Conservation (phyloP, 305 asterid genomes). For the Fraxinus sp. region DNA sequence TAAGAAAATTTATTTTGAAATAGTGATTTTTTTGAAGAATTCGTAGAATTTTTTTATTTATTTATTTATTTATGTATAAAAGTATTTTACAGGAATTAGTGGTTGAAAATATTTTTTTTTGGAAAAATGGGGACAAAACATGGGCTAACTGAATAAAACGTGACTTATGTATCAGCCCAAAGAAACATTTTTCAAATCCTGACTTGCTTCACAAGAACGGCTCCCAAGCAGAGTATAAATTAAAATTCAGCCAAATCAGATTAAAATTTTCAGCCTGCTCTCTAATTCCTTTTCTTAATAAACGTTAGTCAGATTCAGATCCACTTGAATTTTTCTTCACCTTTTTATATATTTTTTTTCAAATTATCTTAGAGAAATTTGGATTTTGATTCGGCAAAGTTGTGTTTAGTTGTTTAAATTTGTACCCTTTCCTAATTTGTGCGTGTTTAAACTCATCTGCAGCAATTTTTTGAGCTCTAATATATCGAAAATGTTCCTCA, state of each 20-base stretch:
- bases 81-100: too few species aligned
- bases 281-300: background rate
- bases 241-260: background rate
- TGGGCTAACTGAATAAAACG: too few species aligned
- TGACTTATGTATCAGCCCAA: too few species aligned
- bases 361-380: background rate
- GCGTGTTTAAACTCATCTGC: constrained; percentile 19
- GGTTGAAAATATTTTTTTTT: too few species aligned
- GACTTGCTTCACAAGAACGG: background rate
- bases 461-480: constrained; percentile 23
- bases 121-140: too few species aligned
- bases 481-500: constrained; percentile 70
- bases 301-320: background rate
- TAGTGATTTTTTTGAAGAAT: too few species aligned
- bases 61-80: too few species aligned
- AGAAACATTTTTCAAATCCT: background rate
- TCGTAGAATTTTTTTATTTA: too few species aligned
- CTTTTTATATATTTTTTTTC: background rate
- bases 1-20: too few species aligned
- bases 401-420: background rate
- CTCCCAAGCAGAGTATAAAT: background rate
- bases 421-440: constrained; percentile 4
- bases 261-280: background rate
- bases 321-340: background rate
- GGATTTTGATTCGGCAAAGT: background rate